phyloP scores from a whole-genome alignment of 2,329 filamentous ascomycete genomes.

The Talaromyces sp. region DNA sequence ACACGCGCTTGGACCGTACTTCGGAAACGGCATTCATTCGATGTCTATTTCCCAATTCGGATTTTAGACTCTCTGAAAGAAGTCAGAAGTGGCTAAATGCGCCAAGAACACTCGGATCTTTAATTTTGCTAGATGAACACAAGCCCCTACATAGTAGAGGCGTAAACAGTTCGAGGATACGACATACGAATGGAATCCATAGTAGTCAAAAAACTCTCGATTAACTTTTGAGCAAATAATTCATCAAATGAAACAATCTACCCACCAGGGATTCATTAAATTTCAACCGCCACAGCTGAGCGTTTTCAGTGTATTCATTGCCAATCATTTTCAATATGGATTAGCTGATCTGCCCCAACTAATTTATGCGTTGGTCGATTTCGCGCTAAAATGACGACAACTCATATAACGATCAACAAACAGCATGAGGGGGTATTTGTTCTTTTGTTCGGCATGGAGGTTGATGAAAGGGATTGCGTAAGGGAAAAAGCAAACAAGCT shows the following conservation, averaged over 20 bases:
- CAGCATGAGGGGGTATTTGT: neutral
- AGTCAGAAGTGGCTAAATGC: neutral
- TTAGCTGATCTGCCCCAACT: neutral
- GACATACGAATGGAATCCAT: neutral
- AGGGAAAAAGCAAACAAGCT: neutral
- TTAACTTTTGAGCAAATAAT: neutral
- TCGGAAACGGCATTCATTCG: neutral
- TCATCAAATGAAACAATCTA: neutral
- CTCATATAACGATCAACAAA: constrained; percentile 2
- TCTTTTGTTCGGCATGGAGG: neutral
- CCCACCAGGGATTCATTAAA: neutral
- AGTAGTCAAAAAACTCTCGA: neutral
- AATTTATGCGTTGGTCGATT: neutral
- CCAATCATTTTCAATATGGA: neutral
- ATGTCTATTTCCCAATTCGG: neutral
- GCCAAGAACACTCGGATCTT: neutral
- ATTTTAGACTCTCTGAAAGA: neutral
- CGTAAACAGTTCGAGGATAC: neutral
- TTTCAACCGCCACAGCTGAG: neutral
- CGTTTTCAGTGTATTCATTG: neutral
- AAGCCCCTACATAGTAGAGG: neutral
- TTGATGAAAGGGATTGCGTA: neutral
- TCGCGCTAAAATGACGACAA: constrained; percentile 5
- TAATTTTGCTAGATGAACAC: neutral
- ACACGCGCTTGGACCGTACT: neutral